phyloP scores from a whole-genome alignment of 2,329 filamentous ascomycete genomes.

The Colletotrichum chrysophilum region DNA sequence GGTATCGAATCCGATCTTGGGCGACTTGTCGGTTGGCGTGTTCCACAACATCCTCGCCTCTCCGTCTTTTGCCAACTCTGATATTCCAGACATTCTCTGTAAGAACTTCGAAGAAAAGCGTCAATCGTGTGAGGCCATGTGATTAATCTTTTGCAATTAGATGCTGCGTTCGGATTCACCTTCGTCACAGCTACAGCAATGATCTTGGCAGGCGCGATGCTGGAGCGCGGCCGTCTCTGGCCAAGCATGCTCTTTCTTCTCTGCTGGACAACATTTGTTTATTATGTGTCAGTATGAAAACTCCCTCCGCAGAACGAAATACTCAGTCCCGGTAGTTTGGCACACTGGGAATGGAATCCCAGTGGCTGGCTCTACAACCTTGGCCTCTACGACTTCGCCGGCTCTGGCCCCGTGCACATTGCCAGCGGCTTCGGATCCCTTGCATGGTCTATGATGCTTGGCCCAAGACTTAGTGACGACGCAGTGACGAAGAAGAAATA shows the following conservation, averaged over 20 bases:
- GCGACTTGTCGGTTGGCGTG: slow-evolving; percentile 38
- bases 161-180: slow-evolving; percentile 40
- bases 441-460: slow-evolving; percentile 68
- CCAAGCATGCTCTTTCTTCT: slow-evolving; percentile 67
- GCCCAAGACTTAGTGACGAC: slow-evolving; percentile 56
- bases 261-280: slow-evolving; percentile 69
- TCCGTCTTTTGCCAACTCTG: slow-evolving; percentile 39
- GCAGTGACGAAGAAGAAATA: slow-evolving; percentile 47
- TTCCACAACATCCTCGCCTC: slow-evolving; percentile 40
- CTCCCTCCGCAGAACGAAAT: accelerated
- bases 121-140: background rate
- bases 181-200: slow-evolving; percentile 44
- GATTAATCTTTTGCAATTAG: background rate
- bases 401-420: slow-evolving; percentile 69
- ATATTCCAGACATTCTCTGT: slow-evolving; percentile 41
- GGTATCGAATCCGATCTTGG: slow-evolving; percentile 37
- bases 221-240: slow-evolving; percentile 38
- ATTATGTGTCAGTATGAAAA: slow-evolving; percentile 44
- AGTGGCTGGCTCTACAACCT: slow-evolving; percentile 69
- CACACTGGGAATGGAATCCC: slow-evolving; percentile 72
- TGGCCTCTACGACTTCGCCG: slow-evolving; percentile 64
- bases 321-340: slow-evolving; percentile 43
- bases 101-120: background rate
- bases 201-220: slow-evolving; percentile 43
- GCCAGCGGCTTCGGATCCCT: slow-evolving; percentile 67